Percentiles rank a stretch among this genome's conserved stretches.
phyloP scores from a whole-genome alignment of 495 filamentous ascomycete genomes.

The Alectoria sarmentosa region DNA sequence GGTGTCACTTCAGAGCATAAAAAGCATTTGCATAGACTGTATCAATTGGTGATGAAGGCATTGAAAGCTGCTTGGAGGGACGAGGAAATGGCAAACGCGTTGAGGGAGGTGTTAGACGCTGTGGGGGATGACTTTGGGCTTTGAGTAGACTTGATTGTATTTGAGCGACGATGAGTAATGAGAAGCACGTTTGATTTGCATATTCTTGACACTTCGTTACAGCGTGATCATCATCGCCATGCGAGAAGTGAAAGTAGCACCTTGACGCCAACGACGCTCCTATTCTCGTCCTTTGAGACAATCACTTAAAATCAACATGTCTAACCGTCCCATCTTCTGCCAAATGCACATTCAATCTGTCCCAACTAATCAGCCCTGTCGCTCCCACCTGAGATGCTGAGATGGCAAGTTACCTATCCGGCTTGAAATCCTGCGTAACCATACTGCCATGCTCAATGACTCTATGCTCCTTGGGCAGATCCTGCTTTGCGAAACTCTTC shows the following conservation, averaged over 20 bases:
- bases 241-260: background rate
- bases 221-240: background rate
- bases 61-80: slow-evolving; percentile 58
- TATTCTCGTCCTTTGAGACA: background rate
- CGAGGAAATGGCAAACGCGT: slow-evolving; percentile 21
- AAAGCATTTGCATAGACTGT: slow-evolving; percentile 76
- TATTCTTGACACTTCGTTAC: too few relatives aligned
- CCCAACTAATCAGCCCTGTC: slow-evolving; percentile 2
- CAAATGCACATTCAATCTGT: slow-evolving; percentile 65
- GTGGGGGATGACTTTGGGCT: slow-evolving; percentile 25
- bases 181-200: background rate
- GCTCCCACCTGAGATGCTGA: too few relatives aligned
- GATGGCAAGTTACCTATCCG: slow-evolving; percentile 53
- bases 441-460: slow-evolving; percentile 57
- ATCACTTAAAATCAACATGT: slow-evolving; percentile 47
- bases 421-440: slow-evolving; percentile 55
- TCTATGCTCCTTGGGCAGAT: slow-evolving; percentile 61
- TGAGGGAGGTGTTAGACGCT: slow-evolving; percentile 23
- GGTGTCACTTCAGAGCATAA: slow-evolving; percentile 48
- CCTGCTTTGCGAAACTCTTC: slow-evolving; percentile 63
- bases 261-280: background rate
- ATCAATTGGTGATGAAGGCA: slow-evolving; percentile 68
- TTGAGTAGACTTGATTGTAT: slow-evolving; percentile 6
- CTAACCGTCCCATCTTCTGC: slow-evolving; percentile 66
- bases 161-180: background rate